Evolutionary conservation across 768 basidiomycete species (phyloP).

Genomic region (Agaricus blazei): DNA sequence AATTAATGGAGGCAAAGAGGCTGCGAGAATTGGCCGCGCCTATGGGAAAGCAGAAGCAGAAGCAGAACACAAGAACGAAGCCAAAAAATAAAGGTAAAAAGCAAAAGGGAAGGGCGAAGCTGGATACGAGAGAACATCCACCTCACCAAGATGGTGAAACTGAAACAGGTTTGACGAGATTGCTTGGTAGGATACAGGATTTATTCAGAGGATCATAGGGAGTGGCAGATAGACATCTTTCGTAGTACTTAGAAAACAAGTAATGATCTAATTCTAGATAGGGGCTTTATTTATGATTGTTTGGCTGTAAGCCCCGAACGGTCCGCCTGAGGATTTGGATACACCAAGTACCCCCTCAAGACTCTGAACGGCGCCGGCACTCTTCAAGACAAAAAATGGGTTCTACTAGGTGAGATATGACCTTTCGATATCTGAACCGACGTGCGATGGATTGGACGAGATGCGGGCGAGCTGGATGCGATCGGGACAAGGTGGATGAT

Average conservation of each 20-base stretch:
- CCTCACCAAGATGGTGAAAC: background rate
- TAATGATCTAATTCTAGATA: background rate
- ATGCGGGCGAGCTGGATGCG: slow-evolving; percentile 42
- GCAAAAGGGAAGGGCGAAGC: background rate
- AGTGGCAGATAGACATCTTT: no score
- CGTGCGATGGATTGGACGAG: slow-evolving; percentile 14
- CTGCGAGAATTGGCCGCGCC: background rate
- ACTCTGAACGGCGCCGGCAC: slow-evolving; percentile 40
- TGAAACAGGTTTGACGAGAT: background rate
- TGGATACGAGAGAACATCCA: background rate
- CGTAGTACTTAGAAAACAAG: background rate
- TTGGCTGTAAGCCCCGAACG: background rate
- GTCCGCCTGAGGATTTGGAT: slow-evolving; percentile 2
- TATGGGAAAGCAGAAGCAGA: background rate
- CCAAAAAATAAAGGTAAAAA: background rate
- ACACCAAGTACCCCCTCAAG: slow-evolving; percentile 28
- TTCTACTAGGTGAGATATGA: slow-evolving; percentile 67
- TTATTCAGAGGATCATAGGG: background rate
- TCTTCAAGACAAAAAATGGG: slow-evolving; percentile 62
- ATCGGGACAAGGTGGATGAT: slow-evolving; percentile 24
- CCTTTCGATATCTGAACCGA: slow-evolving; percentile 15
- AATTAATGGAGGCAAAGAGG: background rate
- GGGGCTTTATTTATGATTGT: slow-evolving; percentile 6
- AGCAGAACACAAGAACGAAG: background rate
- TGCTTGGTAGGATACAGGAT: background rate